A percentile compares a stretch with the other conserved stretches of the same genome.
Conservation (phyloP, 2,329 filamentous ascomycete species). For the Alternaria alternata region DNA sequence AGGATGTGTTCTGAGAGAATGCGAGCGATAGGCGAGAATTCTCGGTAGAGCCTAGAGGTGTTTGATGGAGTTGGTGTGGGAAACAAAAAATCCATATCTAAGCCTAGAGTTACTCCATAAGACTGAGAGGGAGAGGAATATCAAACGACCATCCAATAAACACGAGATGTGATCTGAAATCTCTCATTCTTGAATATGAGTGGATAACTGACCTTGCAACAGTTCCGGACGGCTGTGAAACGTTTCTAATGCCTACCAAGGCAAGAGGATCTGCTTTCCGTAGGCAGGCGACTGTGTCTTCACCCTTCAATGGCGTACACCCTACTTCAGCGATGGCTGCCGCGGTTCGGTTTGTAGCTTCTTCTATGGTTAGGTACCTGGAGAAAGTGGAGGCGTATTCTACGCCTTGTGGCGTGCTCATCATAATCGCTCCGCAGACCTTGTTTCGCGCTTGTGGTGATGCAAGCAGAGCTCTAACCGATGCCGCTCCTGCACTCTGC, state of each 20-base stretch:
- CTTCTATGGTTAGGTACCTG: slow-evolving; percentile 35
- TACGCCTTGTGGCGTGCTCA: slow-evolving; percentile 29
- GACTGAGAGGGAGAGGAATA: no score
- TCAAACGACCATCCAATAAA: background rate
- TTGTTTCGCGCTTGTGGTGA: slow-evolving; percentile 59
- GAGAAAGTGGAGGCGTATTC: slow-evolving; percentile 33
- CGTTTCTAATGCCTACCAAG: slow-evolving; percentile 25
- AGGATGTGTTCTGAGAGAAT: no score
- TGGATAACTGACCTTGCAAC: slow-evolving; percentile 3
- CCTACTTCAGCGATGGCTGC: slow-evolving; percentile 34
- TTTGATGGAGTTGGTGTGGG: no score
- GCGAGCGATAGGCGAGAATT: no score
- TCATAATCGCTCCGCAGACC: slow-evolving; percentile 58
- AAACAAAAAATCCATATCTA: background rate
- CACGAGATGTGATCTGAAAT: background rate
- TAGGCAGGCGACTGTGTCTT: slow-evolving; percentile 33
- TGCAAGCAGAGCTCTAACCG: slow-evolving; percentile 59
- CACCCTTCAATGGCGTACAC: slow-evolving; percentile 23
- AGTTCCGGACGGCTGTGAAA: background rate
- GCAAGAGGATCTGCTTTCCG: slow-evolving; percentile 29
- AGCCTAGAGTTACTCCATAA: no score
- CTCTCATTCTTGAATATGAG: background rate
- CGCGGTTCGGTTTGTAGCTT: slow-evolving; percentile 30
- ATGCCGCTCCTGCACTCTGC: slow-evolving; percentile 47
- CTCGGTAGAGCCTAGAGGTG: no score